Evolutionary conservation across 176 grass and related monocot species (phyloP), one percentile per base, ranked within the genome.

Genomic region (Carex myosuroides): DNA sequence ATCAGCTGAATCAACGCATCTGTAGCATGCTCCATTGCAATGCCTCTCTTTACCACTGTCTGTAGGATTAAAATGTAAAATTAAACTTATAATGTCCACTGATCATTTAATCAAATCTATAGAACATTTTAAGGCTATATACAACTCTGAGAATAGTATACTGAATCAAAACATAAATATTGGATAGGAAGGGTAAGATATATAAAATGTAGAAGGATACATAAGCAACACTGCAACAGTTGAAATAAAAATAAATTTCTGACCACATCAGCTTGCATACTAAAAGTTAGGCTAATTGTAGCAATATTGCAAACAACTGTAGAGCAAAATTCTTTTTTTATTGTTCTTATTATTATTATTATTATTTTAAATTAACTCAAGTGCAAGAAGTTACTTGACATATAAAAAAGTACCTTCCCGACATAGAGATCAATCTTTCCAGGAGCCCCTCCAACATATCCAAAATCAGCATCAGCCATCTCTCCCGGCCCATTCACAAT

Each of bases 371-470:
- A 48, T 48, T 70, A 20, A 64, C 35, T 3, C 14, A 70, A 26
- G 42, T n/a, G 56, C 21, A 2, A 52, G 8, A 61, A 62, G 73
- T 21, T 33, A 84, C 16, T 81, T 79, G 14, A 60, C 66, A 81
- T 84, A 20, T 13, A 60, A 60, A 68, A 59, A 68, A 59, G 85
- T 93, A 98, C 95, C 92, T 98, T 98, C 79, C 95, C 92, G 24
- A 98, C 92, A 52, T 98, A 95, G 73, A 98, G 95, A 75, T 98
- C 95, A 52, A 98, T 98, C 88, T 98, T 98, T 70, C 95, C 95
- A 14, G 95, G 95, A 64, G 91, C 86, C 57, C 95, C 95, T 61
- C 95, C 95, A 44, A 95, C 95, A 2, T 98, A 98, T 84, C 92
- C 95, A 33, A 98, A 98, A 90, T 98, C 95, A 3, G 95, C 95